Percentiles rank a stretch among this genome's conserved stretches.
Conservation (phyloP, 805 yeast species). For the Myxozyma vanderwaltii region DNA sequence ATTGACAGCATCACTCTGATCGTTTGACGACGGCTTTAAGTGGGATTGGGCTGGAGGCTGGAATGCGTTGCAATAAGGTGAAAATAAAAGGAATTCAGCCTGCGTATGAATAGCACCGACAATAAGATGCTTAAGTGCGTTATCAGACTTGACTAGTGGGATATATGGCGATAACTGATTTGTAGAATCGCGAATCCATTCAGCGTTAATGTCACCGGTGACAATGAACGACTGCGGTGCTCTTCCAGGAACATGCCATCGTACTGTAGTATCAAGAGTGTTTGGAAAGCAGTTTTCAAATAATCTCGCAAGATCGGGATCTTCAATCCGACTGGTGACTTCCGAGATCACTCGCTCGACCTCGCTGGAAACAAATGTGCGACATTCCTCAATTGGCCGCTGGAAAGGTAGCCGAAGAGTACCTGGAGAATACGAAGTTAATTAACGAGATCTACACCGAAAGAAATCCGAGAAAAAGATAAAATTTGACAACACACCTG, state of each 20-base stretch:
- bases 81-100: constrained; percentile 58
- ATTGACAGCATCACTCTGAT: constrained; percentile 56
- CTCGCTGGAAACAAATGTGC: constrained; percentile 66
- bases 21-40: constrained; percentile 41
- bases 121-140: constrained; percentile 53
- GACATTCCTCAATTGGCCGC: constrained; percentile 71
- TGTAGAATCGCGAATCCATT: constrained; percentile 88
- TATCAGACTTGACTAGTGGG: constrained; percentile 58
- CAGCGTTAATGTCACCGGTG: constrained; percentile 92
- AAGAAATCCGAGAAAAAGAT: neutral
- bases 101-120: constrained; percentile 82
- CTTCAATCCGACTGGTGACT: constrained; percentile 51
- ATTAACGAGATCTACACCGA: neutral
- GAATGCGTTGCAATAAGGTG: constrained; percentile 90
- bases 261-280: constrained; percentile 82
- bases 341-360: constrained; percentile 64
- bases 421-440: constrained; percentile 45
- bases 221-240: constrained; percentile 71
- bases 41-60: constrained; percentile 67
- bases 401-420: constrained; percentile 62
- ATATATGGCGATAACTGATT: constrained; percentile 78
- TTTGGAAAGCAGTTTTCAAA: constrained; percentile 85
- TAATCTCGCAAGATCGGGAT: constrained; percentile 69
- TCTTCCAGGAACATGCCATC: constrained; percentile 57
- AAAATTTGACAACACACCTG: constrained; percentile 8